Percentiles rank a stretch among this genome's conserved stretches.
Conservation (phyloP, 2,329 filamentous ascomycete species). For the Grosmannia clavigera region DNA sequence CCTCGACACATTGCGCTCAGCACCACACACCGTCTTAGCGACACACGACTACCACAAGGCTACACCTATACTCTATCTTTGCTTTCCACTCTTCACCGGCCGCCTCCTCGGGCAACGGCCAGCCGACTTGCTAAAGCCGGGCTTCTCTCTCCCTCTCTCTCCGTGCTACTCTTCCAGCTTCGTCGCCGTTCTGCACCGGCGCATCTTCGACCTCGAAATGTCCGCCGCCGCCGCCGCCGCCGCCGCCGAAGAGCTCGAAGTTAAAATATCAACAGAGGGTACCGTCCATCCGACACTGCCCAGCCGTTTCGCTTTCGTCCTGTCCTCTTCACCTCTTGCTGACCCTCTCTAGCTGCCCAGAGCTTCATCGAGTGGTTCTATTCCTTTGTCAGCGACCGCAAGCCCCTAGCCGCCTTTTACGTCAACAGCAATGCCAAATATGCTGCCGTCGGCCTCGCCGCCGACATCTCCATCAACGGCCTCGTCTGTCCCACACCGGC, state of each 20-base stretch:
- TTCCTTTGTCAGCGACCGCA: constrained; percentile 51
- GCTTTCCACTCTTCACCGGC: not conserved
- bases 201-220: not conserved
- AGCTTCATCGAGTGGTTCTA: constrained; percentile 66
- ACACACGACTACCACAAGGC: not conserved
- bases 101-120: not conserved
- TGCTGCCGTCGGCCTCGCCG: constrained; percentile 33
- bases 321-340: not conserved
- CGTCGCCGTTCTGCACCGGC: not conserved
- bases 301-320: not conserved
- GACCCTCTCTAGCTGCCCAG: constrained; percentile 44
- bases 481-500: constrained; percentile 47
- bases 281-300: constrained; percentile 2
- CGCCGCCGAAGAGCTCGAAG: constrained; percentile 25
- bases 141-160: not conserved
- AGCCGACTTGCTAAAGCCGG: no score
- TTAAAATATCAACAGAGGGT: constrained; percentile 36
- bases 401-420: constrained; percentile 57
- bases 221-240: not conserved
- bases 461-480: constrained; percentile 73
- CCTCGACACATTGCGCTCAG: not conserved
- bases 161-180: no score
- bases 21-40: not conserved
- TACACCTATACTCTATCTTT: not conserved
- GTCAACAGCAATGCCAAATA: constrained; percentile 43